A percentile compares a stretch with the other conserved stretches of the same genome.
Conservation (phyloP, 306 rosid genomes). For the Prunus mira region DNA sequence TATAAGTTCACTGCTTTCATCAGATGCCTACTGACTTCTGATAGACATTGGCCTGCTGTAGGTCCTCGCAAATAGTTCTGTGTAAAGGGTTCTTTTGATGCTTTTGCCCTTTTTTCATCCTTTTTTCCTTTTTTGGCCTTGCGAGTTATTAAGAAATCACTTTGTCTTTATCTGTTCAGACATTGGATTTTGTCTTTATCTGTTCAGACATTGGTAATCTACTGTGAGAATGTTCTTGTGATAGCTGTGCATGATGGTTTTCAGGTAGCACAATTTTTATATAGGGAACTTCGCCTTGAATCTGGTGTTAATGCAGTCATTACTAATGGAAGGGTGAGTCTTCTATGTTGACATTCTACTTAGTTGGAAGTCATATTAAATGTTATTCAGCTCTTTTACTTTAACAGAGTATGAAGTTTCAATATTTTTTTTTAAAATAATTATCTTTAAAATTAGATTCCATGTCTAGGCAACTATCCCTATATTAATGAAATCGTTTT, state of each 20-base stretch:
- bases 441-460: neutral
- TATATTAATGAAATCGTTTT: neutral
- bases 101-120: too few relatives aligned
- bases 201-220: neutral
- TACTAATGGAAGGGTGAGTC: constrained; percentile 96
- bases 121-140: neutral
- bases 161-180: neutral
- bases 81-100: neutral
- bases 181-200: neutral
- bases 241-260: constrained; percentile 5
- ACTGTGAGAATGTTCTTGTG: constrained; percentile 5
- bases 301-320: constrained; percentile 70
- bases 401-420: neutral
- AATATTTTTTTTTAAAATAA: neutral
- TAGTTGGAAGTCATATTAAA: neutral
- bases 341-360: neutral
- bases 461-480: neutral
- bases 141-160: neutral
- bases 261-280: constrained; percentile 66
- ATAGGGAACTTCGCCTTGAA: constrained; percentile 58
- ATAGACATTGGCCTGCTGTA: constrained; percentile 2
- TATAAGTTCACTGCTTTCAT: neutral
- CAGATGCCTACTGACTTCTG: neutral
- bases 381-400: neutral
- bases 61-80: neutral